A percentile compares a stretch with the other conserved stretches of the same genome.
These are phyloP conservation scores for Crucihimalaya himalaica DNA, from an alignment of 345 rosid genomes.

Conservation along the genomic window DNA sequence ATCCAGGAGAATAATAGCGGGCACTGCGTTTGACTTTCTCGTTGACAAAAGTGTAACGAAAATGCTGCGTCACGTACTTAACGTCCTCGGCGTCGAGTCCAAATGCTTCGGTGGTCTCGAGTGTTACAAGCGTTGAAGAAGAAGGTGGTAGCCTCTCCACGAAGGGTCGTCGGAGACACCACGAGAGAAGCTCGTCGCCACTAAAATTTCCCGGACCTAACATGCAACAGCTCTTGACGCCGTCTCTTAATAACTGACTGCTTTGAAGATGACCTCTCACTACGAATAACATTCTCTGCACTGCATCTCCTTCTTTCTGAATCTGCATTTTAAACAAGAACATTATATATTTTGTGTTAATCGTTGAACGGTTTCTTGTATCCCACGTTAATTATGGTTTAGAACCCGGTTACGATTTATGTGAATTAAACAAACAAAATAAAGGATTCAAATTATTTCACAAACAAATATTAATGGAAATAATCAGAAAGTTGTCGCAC, in stretches of 20 bases:
- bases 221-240: constrained; percentile 92
- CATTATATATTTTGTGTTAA: neutral
- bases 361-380: neutral
- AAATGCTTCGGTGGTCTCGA: constrained; percentile 92
- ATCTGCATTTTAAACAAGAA: constrained; percentile 46
- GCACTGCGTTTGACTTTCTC: constrained; percentile 93
- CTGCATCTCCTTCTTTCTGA: constrained; percentile 93
- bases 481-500: too few relatives aligned
- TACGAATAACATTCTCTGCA: constrained; percentile 91
- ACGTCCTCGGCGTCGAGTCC: constrained; percentile 90
- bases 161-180: constrained; percentile 91
- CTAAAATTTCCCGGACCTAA: constrained; percentile 96
- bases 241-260: constrained; percentile 85
- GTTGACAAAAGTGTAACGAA: constrained; percentile 90
- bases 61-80: constrained; percentile 92
- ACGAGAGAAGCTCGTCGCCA: constrained; percentile 92
- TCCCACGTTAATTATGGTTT: neutral
- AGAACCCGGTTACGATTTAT: too few relatives aligned
- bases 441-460: too few relatives aligned
- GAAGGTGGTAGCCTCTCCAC: constrained; percentile 88
- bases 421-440: too few relatives aligned
- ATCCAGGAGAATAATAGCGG: constrained; percentile 91
- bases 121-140: constrained; percentile 78
- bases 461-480: too few relatives aligned
- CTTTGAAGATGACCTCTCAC: constrained; percentile 97